These are phyloP conservation scores for Fistulina hepatica DNA, from an alignment of 1,284 basidiomycete species.

Conservation along the genomic window DNA sequence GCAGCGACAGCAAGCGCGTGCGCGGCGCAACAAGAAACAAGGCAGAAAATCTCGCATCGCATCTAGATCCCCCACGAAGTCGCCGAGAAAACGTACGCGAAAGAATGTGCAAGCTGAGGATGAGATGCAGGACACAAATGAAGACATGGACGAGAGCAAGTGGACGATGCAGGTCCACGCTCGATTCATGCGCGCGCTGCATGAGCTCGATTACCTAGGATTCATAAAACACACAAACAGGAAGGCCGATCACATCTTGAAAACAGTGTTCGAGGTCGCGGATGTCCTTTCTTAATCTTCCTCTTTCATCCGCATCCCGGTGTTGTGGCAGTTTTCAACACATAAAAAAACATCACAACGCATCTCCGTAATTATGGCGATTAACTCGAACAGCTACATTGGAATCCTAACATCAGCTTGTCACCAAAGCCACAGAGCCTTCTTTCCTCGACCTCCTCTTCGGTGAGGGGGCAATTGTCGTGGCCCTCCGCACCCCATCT, in stretches of 20 bases:
- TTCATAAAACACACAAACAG: slow-evolving; percentile 68
- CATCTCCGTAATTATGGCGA: too few relatives aligned
- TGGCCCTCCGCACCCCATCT: slow-evolving; percentile 64
- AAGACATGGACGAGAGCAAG: slow-evolving; percentile 30
- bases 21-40: slow-evolving; percentile 17
- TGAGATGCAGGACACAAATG: slow-evolving; percentile 13
- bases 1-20: slow-evolving; percentile 25
- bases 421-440: slow-evolving; percentile 73
- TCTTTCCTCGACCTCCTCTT: slow-evolving; percentile 61
- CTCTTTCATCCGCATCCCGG: too few relatives aligned
- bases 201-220: slow-evolving; percentile 70
- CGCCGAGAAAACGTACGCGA: background rate
- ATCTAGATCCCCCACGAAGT: slow-evolving; percentile 9
- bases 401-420: slow-evolving; percentile 73
- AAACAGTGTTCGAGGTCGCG: slow-evolving; percentile 52
- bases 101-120: slow-evolving; percentile 15
- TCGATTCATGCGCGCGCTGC: slow-evolving; percentile 63
- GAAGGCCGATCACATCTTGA: slow-evolving; percentile 63
- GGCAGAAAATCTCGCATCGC: too few relatives aligned
- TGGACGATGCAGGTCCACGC: slow-evolving; percentile 61
- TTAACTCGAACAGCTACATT: slow-evolving; percentile 86
- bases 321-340: too few relatives aligned
- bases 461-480: slow-evolving; percentile 31
- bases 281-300: too few relatives aligned
- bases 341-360: too few relatives aligned